Conservation (phyloP, 2,329 filamentous ascomycete genomes). For the Claviceps capensis region DNA sequence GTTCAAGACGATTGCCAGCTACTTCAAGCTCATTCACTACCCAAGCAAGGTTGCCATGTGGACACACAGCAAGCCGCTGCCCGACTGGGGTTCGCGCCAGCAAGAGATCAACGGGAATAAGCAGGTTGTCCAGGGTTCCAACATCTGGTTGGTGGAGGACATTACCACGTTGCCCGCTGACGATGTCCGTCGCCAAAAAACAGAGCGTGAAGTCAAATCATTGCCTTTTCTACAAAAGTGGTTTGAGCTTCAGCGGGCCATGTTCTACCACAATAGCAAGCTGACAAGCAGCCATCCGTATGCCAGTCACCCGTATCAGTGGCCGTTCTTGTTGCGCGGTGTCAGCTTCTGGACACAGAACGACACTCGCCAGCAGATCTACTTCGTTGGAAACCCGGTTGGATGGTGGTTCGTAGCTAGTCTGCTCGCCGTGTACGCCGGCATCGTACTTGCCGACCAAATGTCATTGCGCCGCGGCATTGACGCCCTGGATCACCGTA, state of each 20-base stretch:
- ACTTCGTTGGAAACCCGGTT: conserved; percentile 92
- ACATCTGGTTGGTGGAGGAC: conserved; percentile 88
- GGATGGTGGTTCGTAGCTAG: conserved; percentile 96
- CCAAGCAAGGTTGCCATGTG: conserved; percentile 98
- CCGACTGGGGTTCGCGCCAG: conserved; percentile 94
- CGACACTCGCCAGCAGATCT: conserved; percentile 90
- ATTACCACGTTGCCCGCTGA: conserved; percentile 66
- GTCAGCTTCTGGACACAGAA: conserved; percentile 99
- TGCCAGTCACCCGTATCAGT: conserved; percentile 85
- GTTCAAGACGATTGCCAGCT: conserved; percentile 79
- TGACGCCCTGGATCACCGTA: conserved; percentile 85
- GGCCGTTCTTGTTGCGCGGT: conserved; percentile 93
- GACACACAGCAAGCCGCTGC: conserved; percentile 90
- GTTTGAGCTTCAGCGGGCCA: conserved; percentile 88
- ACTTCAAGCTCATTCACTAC: conserved; percentile 92
- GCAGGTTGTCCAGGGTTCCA: conserved; percentile 77
- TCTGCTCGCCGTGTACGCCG: conserved; percentile 82
- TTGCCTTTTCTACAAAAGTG: conserved; percentile 89
- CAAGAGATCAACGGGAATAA: conserved; percentile 99
- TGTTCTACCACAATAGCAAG: conserved; percentile 99
- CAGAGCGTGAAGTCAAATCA: conserved; percentile 65
- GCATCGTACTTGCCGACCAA: conserved; percentile 85
- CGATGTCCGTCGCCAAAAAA: conserved; percentile 59
- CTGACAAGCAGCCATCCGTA: conserved; percentile 96
- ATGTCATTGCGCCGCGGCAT: conserved; percentile 83